phyloP scores from a whole-genome alignment of 108 stramenopile species.

The Poteriospumella lacustris region DNA sequence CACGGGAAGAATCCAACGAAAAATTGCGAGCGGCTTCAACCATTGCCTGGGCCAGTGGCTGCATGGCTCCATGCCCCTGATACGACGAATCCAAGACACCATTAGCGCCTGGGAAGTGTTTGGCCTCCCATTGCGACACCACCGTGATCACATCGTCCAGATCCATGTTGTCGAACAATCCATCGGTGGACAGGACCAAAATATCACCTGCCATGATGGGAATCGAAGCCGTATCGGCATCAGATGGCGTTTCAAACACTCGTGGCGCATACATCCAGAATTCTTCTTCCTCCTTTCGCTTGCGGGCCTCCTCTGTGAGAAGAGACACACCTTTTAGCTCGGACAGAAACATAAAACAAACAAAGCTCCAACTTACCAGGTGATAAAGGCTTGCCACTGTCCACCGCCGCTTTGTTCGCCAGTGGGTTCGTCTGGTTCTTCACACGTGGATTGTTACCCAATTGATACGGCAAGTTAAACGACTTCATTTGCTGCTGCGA shows the following conservation, averaged over 20 bases:
- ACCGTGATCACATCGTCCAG: constrained; percentile 77
- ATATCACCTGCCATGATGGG: constrained; percentile 86
- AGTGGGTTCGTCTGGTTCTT: too few species aligned
- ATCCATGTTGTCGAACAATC: constrained; percentile 93
- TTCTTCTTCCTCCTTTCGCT: too few species aligned
- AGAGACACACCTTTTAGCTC: too few species aligned
- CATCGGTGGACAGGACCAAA: constrained; percentile 89
- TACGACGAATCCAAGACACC: neutral
- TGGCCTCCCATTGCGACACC: constrained; percentile 76
- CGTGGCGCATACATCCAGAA: neutral
- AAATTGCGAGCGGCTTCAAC: constrained; percentile 68
- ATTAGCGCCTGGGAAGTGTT: constrained; percentile 55
- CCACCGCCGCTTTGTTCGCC: too few species aligned
- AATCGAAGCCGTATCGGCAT: constrained; percentile 78
- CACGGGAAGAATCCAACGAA: constrained; percentile 65
- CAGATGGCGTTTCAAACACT: constrained; percentile 69
- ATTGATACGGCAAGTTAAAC: constrained; percentile 91
- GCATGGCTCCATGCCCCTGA: constrained; percentile 37
- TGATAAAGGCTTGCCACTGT: too few species aligned
- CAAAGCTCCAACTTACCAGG: too few species aligned
- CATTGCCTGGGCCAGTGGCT: constrained; percentile 53
- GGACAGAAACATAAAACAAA: too few species aligned
- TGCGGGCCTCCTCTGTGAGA: too few species aligned
- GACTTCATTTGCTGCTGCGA: constrained; percentile 85
- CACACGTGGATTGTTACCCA: too few species aligned